Conservation (phyloP, 306 rosid genomes). For the Astragalus glycyphyllos region DNA sequence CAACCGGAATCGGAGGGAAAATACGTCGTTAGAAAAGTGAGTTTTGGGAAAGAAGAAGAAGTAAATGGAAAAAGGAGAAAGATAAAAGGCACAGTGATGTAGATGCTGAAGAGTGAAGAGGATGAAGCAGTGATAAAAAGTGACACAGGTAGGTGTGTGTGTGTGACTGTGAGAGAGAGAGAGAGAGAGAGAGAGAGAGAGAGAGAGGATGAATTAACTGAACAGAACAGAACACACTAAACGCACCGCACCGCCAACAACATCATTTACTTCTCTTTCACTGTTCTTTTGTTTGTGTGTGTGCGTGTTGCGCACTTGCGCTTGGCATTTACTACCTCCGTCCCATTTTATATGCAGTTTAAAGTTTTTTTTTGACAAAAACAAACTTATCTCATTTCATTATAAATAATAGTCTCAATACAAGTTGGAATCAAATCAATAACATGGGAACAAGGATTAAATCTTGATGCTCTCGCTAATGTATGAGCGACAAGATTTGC, state of each 20-base stretch:
- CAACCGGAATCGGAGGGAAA: conserved; percentile 23
- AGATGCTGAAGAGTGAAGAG: not conserved
- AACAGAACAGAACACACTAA: not conserved
- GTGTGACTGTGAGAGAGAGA: not conserved
- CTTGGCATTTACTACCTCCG: not conserved
- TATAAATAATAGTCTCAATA: no score
- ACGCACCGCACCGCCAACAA: conserved; percentile 38
- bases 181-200: not conserved
- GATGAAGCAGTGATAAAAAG: not conserved
- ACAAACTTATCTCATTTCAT: no score
- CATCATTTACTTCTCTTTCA: conserved; percentile 24
- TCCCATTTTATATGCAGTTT: no score
- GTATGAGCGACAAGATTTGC: no score
- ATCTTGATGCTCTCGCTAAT: no score
- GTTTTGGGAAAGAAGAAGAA: not conserved
- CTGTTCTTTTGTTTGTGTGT: conserved; percentile 22
- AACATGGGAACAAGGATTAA: no score
- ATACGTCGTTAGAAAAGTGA: not conserved
- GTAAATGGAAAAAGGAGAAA: no score
- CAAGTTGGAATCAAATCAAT: no score
- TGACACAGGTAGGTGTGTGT: not conserved
- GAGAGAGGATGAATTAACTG: conserved; percentile 14
- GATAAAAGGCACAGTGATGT: not conserved
- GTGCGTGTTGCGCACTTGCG: conserved; percentile 35
- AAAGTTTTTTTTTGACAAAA: no score